Evolutionary conservation across 2,329 filamentous ascomycete genomes (phyloP).

Genomic region (Aspergillus ochraceus): DNA sequence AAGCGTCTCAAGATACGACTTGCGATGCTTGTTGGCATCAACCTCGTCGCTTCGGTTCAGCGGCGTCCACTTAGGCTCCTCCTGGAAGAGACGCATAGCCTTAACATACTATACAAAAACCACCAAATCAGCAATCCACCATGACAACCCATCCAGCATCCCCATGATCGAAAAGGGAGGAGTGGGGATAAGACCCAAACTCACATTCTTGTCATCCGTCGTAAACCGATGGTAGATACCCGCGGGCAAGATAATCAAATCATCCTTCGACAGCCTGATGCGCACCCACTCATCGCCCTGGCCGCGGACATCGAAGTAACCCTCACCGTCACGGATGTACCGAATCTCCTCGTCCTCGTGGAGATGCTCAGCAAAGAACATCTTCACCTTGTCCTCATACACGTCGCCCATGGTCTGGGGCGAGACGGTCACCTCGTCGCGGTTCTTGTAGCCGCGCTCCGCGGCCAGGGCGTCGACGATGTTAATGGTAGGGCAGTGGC

Average conservation of each 20-base stretch:
- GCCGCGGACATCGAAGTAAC: conserved; percentile 90
- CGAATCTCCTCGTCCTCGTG: conserved; percentile 99
- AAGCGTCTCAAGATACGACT: conserved; percentile 66
- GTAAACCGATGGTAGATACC: conserved; percentile 98
- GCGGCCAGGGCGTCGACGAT: conserved; percentile 73
- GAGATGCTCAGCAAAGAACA: conserved; percentile 91
- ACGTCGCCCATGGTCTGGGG: conserved; percentile 78
- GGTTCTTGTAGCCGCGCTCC: conserved; percentile 84
- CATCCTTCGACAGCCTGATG: conserved; percentile 78
- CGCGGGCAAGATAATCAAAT: conserved; percentile 88
- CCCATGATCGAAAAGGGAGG: not conserved
- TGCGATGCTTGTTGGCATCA: conserved; percentile 74
- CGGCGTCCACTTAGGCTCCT: conserved; percentile 97
- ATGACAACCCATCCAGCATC: not conserved
- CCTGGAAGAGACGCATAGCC: conserved; percentile 95
- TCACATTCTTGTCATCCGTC: conserved; percentile 84
- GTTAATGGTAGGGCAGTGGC: conserved; percentile 62
- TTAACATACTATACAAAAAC: conserved; percentile 74
- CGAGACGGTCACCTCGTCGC: conserved; percentile 88
- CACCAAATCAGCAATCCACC: conserved; percentile 2
- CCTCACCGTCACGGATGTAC: conserved; percentile 83
- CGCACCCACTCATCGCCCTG: conserved; percentile 85
- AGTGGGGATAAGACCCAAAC: conserved; percentile 37
- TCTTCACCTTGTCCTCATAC: conserved; percentile 92
- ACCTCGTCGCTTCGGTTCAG: conserved; percentile 77